Evolutionary conservation across 805 yeast genomes (phyloP).

Genomic region (Metschnikowia aberdeeniae): DNA sequence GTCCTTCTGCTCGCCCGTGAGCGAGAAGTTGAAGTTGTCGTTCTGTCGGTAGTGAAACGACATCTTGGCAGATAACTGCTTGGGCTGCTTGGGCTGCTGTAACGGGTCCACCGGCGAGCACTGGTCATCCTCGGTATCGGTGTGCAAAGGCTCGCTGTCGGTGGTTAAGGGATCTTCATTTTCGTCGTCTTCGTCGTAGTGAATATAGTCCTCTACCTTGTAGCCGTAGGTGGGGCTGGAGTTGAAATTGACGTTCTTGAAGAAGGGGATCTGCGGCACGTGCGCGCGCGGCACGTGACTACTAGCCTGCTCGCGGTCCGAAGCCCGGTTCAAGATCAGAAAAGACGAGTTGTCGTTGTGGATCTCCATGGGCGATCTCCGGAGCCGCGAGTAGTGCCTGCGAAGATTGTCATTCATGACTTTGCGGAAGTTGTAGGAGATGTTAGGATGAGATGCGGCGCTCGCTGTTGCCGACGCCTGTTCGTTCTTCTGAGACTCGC

Average conservation of each 20-base stretch:
- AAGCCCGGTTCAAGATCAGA: conserved; percentile 22
- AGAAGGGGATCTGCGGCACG: conserved; percentile 29
- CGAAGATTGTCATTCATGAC: conserved; percentile 37
- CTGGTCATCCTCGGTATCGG: conserved; percentile 17
- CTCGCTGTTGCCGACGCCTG: background rate
- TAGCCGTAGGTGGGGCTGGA: conserved; percentile 24
- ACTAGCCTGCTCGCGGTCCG: background rate
- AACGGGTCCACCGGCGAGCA: conserved; percentile 10
- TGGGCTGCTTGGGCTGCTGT: background rate
- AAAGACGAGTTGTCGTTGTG: conserved; percentile 33
- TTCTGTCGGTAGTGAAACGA: conserved; percentile 36
- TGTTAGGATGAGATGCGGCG: conserved; percentile 10
- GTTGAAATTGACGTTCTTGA: conserved; percentile 35
- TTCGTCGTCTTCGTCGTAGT: conserved; percentile 27
- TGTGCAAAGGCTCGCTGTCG: conserved; percentile 9
- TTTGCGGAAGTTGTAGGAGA: conserved; percentile 32
- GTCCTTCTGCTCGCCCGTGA: conserved; percentile 16
- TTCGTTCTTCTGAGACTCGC: conserved; percentile 5
- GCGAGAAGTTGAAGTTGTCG: conserved; percentile 33
- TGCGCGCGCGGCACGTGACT: conserved; percentile 6
- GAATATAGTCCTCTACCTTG: conserved; percentile 33
- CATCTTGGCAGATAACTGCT: conserved; percentile 23
- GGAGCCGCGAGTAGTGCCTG: conserved; percentile 25
- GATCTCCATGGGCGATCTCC: conserved; percentile 28
- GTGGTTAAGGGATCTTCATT: conserved; percentile 7